A percentile compares a stretch with the other conserved stretches of the same genome.
Conservation (phyloP, 805 yeast species). For the Cyberlindnera mrakii region DNA sequence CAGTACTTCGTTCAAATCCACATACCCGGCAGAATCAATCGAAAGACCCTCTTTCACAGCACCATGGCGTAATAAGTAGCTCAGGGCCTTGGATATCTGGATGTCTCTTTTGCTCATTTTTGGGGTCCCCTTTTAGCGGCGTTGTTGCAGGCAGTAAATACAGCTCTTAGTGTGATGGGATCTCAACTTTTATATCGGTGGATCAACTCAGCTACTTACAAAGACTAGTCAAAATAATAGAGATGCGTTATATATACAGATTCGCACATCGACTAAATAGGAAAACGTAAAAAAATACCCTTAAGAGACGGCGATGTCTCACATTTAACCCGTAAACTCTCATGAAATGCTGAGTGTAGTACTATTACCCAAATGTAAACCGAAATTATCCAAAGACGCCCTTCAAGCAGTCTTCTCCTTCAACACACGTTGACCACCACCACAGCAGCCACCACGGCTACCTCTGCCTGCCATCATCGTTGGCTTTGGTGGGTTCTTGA, state of each 20-base stretch:
- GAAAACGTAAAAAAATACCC: too few relatives aligned
- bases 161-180: too few relatives aligned
- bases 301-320: too few relatives aligned
- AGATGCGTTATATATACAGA: too few relatives aligned
- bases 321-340: too few relatives aligned
- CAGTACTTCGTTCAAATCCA: slow-evolving; percentile 47
- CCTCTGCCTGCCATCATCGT: slow-evolving; percentile 58
- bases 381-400: neutral
- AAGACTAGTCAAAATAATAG: too few relatives aligned
- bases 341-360: neutral
- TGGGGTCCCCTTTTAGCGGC: too few relatives aligned
- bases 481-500: slow-evolving; percentile 47
- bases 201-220: too few relatives aligned
- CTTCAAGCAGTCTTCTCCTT: slow-evolving; percentile 8
- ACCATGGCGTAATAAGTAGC: slow-evolving; percentile 81
- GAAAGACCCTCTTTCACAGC: slow-evolving; percentile 62
- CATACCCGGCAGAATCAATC: slow-evolving; percentile 66
- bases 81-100: slow-evolving; percentile 64
- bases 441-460: slow-evolving; percentile 19
- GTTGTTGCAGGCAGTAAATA: too few relatives aligned
- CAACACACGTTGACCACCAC: slow-evolving; percentile 14
- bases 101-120: slow-evolving; percentile 33
- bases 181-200: too few relatives aligned
- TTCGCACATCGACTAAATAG: too few relatives aligned
- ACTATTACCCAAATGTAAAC: neutral